A percentile compares a stretch with the other conserved stretches of the same genome.
Conservation (phyloP, 1,284 basidiomycete genomes). For the Taiwanofungus camphoratus region DNA sequence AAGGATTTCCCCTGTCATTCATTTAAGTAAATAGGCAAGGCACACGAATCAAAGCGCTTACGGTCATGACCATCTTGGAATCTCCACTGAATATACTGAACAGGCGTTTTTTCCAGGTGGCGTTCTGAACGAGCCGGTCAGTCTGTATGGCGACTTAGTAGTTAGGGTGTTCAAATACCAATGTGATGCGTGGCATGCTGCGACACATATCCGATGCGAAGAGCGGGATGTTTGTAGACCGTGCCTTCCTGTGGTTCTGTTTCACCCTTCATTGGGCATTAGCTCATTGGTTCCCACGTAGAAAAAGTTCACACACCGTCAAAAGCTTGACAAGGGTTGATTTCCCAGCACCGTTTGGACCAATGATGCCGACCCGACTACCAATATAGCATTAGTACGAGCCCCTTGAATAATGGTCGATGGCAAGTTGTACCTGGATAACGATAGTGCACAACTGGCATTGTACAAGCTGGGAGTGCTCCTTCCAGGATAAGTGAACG, state of each 20-base stretch:
- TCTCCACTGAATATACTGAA: slow-evolving; percentile 97
- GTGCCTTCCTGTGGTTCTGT: slow-evolving; percentile 89
- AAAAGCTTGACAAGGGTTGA: slow-evolving; percentile 97
- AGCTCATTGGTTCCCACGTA: slow-evolving; percentile 7
- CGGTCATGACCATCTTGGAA: slow-evolving; percentile 99
- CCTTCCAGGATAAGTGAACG: slow-evolving; percentile 93
- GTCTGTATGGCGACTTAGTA: slow-evolving; percentile 9
- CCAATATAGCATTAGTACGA: slow-evolving; percentile 17
- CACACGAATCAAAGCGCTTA: slow-evolving; percentile 34
- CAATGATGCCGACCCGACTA: slow-evolving; percentile 84
- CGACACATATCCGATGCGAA: slow-evolving; percentile 96
- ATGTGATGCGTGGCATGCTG: slow-evolving; percentile 98
- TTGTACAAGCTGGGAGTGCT: slow-evolving; percentile 79
- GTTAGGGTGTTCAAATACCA: slow-evolving; percentile 36
- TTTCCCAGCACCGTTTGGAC: slow-evolving; percentile 93
- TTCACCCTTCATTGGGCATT: slow-evolving; percentile 64
- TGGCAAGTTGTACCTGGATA: slow-evolving; percentile 89
- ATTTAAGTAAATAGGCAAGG: not conserved
- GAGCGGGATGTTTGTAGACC: slow-evolving; percentile 93
- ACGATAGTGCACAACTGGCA: slow-evolving; percentile 88
- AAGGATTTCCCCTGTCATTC: slow-evolving; percentile 67
- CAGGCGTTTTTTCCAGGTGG: slow-evolving; percentile 92
- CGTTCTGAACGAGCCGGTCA: slow-evolving; percentile 48
- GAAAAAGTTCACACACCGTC: slow-evolving; percentile 48
- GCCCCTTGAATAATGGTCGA: too few species aligned